Percentiles rank a stretch among this genome's conserved stretches.
Evolutionary conservation across 2,329 filamentous ascomycete genomes (phyloP).

Genomic region (Helminthosporium solani): DNA sequence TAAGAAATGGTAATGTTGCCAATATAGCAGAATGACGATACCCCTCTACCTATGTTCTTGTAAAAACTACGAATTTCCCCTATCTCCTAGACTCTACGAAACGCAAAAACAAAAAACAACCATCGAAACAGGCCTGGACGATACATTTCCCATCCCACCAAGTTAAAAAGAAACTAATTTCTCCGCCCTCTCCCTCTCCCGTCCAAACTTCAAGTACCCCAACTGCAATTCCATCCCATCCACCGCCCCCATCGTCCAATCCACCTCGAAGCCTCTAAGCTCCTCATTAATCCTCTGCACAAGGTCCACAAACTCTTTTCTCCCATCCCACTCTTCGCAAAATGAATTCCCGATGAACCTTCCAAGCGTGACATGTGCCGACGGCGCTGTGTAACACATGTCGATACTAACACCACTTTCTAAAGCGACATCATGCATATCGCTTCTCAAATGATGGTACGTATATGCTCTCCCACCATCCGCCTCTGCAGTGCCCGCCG

Average conservation of each 20-base stretch:
- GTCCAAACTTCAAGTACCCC: neutral
- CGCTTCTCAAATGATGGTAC: constrained; percentile 14
- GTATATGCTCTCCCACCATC: constrained; percentile 3
- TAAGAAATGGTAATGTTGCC: neutral
- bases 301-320: neutral
- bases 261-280: neutral
- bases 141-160: too few species aligned
- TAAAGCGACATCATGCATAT: constrained; percentile 14
- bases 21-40: too few species aligned
- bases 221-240: neutral
- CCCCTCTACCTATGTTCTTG: too few species aligned
- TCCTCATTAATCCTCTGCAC: neutral
- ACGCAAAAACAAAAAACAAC: too few species aligned
- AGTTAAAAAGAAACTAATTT: neutral
- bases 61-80: too few species aligned
- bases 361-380: constrained; percentile 13
- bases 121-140: too few species aligned
- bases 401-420: constrained; percentile 15
- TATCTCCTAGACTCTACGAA: too few species aligned
- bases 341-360: constrained; percentile 13
- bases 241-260: neutral
- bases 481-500: constrained; percentile 1
- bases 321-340: constrained; percentile 7
- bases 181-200: neutral
- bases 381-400: constrained; percentile 17